Conservation (phyloP, 805 yeast species). For the Teunomyces gatunensis region DNA sequence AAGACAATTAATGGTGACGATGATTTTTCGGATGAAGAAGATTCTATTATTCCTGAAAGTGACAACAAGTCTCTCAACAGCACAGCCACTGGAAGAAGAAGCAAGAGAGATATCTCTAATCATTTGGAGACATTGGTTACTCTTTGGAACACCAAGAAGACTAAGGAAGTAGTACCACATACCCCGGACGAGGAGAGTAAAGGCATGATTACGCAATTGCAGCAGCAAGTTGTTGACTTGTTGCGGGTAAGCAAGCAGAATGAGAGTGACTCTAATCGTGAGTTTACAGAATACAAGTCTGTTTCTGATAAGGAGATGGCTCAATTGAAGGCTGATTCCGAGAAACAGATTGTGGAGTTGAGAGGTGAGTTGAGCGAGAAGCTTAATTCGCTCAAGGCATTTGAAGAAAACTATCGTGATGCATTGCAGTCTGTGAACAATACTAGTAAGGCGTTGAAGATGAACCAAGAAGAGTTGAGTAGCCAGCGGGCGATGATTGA, state of each 20-base stretch:
- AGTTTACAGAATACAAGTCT: constrained; percentile 32
- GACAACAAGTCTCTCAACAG: constrained; percentile 22
- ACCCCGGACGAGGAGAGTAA: constrained; percentile 9
- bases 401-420: constrained; percentile 68
- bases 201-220: constrained; percentile 42
- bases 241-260: constrained; percentile 43
- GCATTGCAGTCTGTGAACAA: constrained; percentile 71
- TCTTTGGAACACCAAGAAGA: constrained; percentile 26
- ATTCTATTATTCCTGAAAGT: constrained; percentile 9
- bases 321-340: constrained; percentile 14
- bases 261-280: constrained; percentile 23
- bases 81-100: constrained; percentile 19
- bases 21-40: constrained; percentile 28
- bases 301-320: constrained; percentile 29
- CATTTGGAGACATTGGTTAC: constrained; percentile 35
- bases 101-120: constrained; percentile 29
- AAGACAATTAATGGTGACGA: constrained; percentile 34
- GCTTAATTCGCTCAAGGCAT: constrained; percentile 26
- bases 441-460: constrained; percentile 68
- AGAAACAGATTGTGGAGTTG: constrained; percentile 32
- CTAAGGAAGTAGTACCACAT: constrained; percentile 10
- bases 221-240: constrained; percentile 56
- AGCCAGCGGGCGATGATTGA: constrained; percentile 56
- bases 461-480: constrained; percentile 69
- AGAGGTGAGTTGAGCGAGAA: constrained; percentile 31